Evolutionary conservation across 768 basidiomycete genomes (phyloP).

Genomic region (Gloeopeniophorella convolvens): DNA sequence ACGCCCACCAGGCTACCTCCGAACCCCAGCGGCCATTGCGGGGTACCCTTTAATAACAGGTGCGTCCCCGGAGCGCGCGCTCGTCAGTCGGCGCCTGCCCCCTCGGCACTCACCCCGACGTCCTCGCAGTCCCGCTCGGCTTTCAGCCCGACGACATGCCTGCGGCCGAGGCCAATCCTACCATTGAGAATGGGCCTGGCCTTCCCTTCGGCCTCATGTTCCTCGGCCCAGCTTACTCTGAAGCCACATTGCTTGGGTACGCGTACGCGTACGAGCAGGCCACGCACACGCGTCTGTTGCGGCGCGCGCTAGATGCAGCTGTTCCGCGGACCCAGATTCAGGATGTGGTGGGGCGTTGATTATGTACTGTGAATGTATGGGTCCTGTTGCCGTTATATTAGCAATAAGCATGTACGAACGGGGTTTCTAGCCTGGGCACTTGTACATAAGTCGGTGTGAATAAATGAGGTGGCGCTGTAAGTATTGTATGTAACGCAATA

Average conservation of each 20-base stretch:
- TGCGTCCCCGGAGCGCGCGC: too few species aligned
- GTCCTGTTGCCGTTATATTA: not conserved
- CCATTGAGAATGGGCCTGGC: conserved; percentile 19
- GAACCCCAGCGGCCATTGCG: conserved; percentile 27
- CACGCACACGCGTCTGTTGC: conserved; percentile 44
- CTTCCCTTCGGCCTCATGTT: conserved; percentile 39
- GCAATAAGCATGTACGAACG: not conserved
- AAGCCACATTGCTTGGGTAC: conserved; percentile 35
- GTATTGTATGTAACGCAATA: not conserved
- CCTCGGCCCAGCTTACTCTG: conserved; percentile 40
- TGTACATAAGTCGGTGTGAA: not conserved
- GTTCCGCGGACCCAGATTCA: conserved; percentile 48
- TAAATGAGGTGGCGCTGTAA: not conserved
- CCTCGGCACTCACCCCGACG: not conserved
- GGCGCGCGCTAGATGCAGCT: conserved; percentile 45
- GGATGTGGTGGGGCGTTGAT: conserved; percentile 27
- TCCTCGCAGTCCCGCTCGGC: conserved; percentile 30
- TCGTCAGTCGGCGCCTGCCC: too few species aligned
- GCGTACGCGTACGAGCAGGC: conserved; percentile 50
- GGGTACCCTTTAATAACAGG: conserved; percentile 34
- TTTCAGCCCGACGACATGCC: conserved; percentile 29
- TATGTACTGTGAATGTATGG: not conserved
- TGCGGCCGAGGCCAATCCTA: conserved; percentile 29
- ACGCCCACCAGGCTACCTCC: conserved; percentile 2
- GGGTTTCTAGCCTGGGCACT: not conserved